These are phyloP conservation scores for Thymus mandschuricus DNA, from an alignment of 257 asterid genomes.

Conservation along the genomic window DNA sequence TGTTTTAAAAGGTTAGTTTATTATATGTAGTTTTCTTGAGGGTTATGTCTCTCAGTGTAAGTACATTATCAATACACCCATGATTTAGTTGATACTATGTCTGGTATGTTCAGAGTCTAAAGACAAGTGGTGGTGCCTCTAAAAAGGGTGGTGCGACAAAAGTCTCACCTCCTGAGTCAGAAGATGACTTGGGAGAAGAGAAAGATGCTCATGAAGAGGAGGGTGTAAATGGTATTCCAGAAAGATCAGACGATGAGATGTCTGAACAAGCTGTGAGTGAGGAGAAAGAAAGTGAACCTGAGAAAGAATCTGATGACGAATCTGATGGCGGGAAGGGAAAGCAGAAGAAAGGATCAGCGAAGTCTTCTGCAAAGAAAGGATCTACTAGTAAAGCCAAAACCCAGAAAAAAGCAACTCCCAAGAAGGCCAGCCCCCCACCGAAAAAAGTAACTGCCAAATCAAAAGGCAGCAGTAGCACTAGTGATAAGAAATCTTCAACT, in stretches of 20 bases:
- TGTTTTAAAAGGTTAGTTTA: not conserved
- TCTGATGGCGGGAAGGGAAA: slow-evolving; percentile 49
- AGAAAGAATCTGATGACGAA: slow-evolving; percentile 50
- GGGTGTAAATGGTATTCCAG: slow-evolving; percentile 55
- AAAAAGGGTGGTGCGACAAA: slow-evolving; percentile 51
- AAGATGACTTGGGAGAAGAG: slow-evolving; percentile 65
- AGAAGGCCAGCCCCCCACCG: slow-evolving; percentile 53
- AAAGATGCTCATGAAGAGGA: slow-evolving; percentile 44
- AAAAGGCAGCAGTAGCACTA: slow-evolving; percentile 43
- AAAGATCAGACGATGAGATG: slow-evolving; percentile 70
- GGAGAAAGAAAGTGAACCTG: slow-evolving; percentile 59
- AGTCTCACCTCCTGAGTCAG: slow-evolving; percentile 47
- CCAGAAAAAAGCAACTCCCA: slow-evolving; percentile 48
- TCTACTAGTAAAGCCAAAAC: slow-evolving; percentile 51
- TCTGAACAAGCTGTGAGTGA: slow-evolving; percentile 71
- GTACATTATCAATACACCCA: slow-evolving; percentile 3
- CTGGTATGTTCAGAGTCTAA: slow-evolving; percentile 47
- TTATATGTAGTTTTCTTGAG: slow-evolving; percentile 14
- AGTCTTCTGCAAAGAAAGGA: slow-evolving; percentile 55
- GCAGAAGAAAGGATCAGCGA: slow-evolving; percentile 46
- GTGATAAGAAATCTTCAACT: slow-evolving; percentile 49
- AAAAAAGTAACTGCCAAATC: slow-evolving; percentile 57
- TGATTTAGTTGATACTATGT: slow-evolving; percentile 2
- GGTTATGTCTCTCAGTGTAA: not conserved
- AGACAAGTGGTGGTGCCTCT: slow-evolving; percentile 51